Base-by-base conservation (phyloP, 225 moss, liverwort and hornwort genomes). In the Physcomitrium patens region DNA sequence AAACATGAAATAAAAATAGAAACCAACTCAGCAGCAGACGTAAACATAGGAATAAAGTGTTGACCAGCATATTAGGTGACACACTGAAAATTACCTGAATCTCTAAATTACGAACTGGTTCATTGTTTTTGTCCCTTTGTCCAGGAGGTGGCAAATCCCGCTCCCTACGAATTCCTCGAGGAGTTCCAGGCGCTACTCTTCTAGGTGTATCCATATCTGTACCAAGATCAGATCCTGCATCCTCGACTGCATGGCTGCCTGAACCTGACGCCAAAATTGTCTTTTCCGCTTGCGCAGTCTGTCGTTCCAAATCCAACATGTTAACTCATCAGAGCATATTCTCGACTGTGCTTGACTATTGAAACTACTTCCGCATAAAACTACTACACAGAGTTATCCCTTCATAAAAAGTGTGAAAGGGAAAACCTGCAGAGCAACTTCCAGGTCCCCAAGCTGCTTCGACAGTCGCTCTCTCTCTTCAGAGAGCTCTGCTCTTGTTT, bases 401-500 rank as follows among this genome's bases (percentile, higher is more conserved):
- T 0, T 5, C 52, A 60, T 1, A 5, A 69, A 12, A 19, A 24
- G 9, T 37, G 2, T 22, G 18, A 9, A 58, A 58, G 46, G 66
- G 31, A 14, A 55, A 54, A 92, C 84, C 84, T 87, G 84, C 50
- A 96, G 69, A 57, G 54, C 17, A 68, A 79, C 84, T 83, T 96
- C 96, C 70, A 83, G 74, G 73, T 96, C 96, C 76, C 80, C 89
- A 78, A 94, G 79, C 84, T 94, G 87, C 80, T 85, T 88, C 9
- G 87, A 80, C 22, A 96, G 72, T 31, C 84, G 90, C 77, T 94
- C 96, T 75, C 92, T 86, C 77, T 96, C 96, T 27, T 94, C 94
- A 63, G 90, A 87, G 15, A 94, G 82, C 80, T 96, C 96, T 45
- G 50, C 46, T 59, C 92, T 89, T 13, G 84, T 82, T 78, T 92